Conservation (phyloP, 306 rosid species). For the Cicer yamashitae region DNA sequence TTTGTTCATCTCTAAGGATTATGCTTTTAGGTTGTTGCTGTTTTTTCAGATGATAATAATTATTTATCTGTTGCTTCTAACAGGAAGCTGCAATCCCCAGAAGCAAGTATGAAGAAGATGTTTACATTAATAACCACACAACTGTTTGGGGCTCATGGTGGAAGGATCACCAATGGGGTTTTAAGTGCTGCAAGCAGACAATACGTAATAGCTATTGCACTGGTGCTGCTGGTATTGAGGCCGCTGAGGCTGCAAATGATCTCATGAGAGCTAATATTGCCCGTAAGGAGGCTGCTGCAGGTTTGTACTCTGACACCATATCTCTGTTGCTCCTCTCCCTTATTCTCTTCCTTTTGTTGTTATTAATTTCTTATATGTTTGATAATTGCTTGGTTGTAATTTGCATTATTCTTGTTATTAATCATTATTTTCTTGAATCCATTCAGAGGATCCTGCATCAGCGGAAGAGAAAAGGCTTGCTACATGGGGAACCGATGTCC, state of each 20-base stretch:
- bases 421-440: background rate
- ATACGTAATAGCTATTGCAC: constrained; percentile 42
- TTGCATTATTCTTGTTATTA: background rate
- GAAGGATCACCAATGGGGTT: constrained; percentile 85
- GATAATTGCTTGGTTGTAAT: background rate
- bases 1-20: constrained; percentile 2
- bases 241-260: constrained; percentile 63
- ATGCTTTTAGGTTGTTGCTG: background rate
- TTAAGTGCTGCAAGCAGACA: constrained; percentile 62
- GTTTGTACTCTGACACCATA: constrained; percentile 41
- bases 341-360: background rate
- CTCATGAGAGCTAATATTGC: constrained; percentile 84
- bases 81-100: constrained; percentile 41
- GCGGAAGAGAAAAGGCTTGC: constrained; percentile 38
- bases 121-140: constrained; percentile 59
- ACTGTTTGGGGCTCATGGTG: constrained; percentile 81
- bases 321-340: background rate
- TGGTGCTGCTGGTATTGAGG: constrained; percentile 41
- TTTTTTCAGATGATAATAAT: background rate
- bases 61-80: constrained; percentile 4
- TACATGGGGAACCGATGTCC: constrained; percentile 46
- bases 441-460: constrained; percentile 30
- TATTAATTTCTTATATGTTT: background rate
- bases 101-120: constrained; percentile 62
- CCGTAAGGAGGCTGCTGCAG: constrained; percentile 65